Base-by-base conservation (phyloP, 768 basidiomycete genomes). In the Hericium alpestre region DNA sequence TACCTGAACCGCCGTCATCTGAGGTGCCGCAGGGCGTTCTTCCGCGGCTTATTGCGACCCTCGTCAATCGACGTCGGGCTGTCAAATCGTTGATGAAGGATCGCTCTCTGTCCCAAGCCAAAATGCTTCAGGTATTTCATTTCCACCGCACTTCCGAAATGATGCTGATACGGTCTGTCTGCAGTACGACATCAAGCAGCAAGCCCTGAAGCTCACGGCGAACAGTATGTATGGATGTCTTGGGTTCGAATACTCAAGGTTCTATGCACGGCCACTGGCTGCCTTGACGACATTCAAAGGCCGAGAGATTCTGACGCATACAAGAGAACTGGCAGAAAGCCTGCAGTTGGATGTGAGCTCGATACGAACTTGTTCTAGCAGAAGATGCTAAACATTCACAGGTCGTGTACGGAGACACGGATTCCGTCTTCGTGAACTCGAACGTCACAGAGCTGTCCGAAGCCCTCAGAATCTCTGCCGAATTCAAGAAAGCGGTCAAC, bases 181-280 rank as follows among this genome's bases (percentile, higher is more conserved):
- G 1, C 65, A 97, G 90, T 98, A 87, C 66, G 93, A 99, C 65
- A 96, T 98, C 73, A 93, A 93, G 67, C 96, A 99, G 64, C 86
- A 90, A 70, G 96, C 96, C 1, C 76, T 98, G 52, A 98, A 98
- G 73, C 83, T 98, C 38, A 99, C 96, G 4, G 96, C 96, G 51
- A 98, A 99, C 74, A 94, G 91, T 77, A 99, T 98, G 96, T 99
- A 99, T 70, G 96, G 96, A 16, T 99, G 96, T 76, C 84, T 99
- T 20, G 96, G 96, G 51, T 98, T 97, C 67, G 93, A 94, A 66
- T 89, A 93, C 64, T 97, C 96, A 10, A 77, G 96, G 52, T 98
- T 98, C 76, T 97, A 93, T 62, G 96, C 96, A 20, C 81, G 91
- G 46, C 93, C 94, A 0, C 82, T 99, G n/a, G 96, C 96, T 15